Base-by-base conservation (phyloP, 2,329 filamentous ascomycete genomes). In the Eurotiales sp. region DNA sequence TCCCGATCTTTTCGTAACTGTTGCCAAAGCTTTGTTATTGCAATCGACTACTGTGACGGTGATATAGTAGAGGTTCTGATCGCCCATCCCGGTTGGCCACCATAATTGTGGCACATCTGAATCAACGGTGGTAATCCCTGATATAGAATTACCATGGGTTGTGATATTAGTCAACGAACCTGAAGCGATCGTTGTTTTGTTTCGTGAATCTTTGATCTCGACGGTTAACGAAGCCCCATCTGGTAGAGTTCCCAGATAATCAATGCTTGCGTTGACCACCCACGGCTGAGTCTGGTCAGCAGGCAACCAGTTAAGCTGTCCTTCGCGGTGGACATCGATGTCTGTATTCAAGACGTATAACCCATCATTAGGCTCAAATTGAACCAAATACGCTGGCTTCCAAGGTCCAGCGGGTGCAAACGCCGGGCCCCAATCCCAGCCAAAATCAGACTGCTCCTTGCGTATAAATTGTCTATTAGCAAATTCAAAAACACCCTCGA, bases 341-440 rank as follows among this genome's bases (percentile, higher is more conserved):
- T 78, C 64, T 1, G 76, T 75, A 58, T 83, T 81, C 3, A 78
- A 57, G 8, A 78, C 64, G 55, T 81, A 73, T 2, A 79, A 58
- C 14, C 67, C 59, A 29, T 76, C 66, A 1, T 67, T 54, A 1
- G 66, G 53, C 3, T 64, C 60, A 7, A 82, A 67, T 55, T 84
- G 79, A 11, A 83, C 70, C 1, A 82, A 64, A 61, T 76, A 81
- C 1, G 78, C 81, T 37, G 80, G 77, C 55, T 79, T 73, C 83
- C 82, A 86, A 6, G 81, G 78, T 2, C 83, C 82, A n/a, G 79
- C 77, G 0, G 82, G 80, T n/a, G 76, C 72, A 60, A 85, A 83
- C 0, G 77, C 79, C 8, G 79, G 80, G 8, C 79, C 79, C 80
- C 80, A 83, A 54, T 84, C 81, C 82, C 82, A 85, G 2, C 83